phyloP scores from a whole-genome alignment of 345 rosid species.

The Eutrema japonicum region DNA sequence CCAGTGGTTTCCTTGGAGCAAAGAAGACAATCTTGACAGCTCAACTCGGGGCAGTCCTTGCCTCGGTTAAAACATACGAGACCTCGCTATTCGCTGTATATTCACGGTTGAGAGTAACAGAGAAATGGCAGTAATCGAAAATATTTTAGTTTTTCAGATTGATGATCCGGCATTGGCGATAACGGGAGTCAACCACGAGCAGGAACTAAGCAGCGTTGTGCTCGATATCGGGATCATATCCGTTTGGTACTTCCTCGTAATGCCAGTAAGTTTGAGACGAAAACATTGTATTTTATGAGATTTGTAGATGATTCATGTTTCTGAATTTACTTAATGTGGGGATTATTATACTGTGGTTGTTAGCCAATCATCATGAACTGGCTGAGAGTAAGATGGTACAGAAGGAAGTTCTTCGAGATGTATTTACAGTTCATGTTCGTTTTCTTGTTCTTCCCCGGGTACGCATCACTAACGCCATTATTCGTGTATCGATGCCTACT shows the following conservation, averaged over 20 bases:
- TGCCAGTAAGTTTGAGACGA: constrained; percentile 59
- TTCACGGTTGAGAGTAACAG: not conserved
- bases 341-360: constrained; percentile 3
- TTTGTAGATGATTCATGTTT: not conserved
- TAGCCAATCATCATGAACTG: constrained; percentile 96
- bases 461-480: constrained; percentile 28
- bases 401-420: constrained; percentile 80
- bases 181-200: constrained; percentile 74
- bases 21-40: constrained; percentile 56
- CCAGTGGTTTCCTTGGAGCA: constrained; percentile 26
- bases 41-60: constrained; percentile 61
- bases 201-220: constrained; percentile 51
- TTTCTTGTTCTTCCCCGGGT: constrained; percentile 93
- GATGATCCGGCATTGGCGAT: constrained; percentile 80
- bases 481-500: not conserved
- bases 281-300: not conserved
- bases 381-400: constrained; percentile 86
- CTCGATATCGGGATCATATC: constrained; percentile 62
- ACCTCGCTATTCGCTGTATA: not conserved
- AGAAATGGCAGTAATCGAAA: not conserved
- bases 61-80: constrained; percentile 46
- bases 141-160: constrained; percentile 43
- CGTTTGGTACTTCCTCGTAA: constrained; percentile 69
- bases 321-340: not conserved
- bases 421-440: constrained; percentile 88